Evolutionary conservation across 805 yeast species (phyloP), one percentile per base, ranked within the genome.

Genomic region (Blastobotrys terrestris): DNA sequence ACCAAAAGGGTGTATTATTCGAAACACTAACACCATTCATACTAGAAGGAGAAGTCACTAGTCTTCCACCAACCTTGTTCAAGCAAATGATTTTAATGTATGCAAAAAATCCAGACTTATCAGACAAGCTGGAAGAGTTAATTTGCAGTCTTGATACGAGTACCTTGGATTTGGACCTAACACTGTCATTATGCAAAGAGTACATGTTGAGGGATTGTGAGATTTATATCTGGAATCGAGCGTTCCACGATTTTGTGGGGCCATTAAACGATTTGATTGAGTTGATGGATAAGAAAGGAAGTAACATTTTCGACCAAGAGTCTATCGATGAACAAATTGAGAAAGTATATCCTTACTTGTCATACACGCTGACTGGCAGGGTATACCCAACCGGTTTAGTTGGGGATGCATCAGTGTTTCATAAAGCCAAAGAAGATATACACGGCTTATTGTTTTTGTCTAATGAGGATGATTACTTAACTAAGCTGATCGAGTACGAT

Each of bases 381-480:
- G 85, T 83, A 54, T 92, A 83, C 64, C 97, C 97, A 0, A 81
- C 85, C 1, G 86, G 85, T 45, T 67, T 71, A 26, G 72, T 84
- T 19, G 70, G 65, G 2, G 67, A 63, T 6, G 63, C 58, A 2
- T 58, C 63, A 3, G 67, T 67, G n/a, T 63, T 65, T 1, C 49
- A 61, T 0, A 54, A 63, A 2, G 81, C 84, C 0, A 85, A 85
- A 60, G 54, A 72, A 20, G 67, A 72, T 13, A 60, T 87, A 0
- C 84, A 84, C 55, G 44, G 2, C 39, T 18, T 7, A 20, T 4
- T 31, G 3, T 31, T 46, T 46, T n/a, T 16, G 46, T 53, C 58
- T 19, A 45, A 39, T 40, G 74, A 83, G 0, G 90, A 84, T 57
- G 96, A 96, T 0, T 84, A 87, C 61, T 67, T 90, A n/a, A 73